Conservation (phyloP, 345 rosid genomes). For the Ceriops decandra region DNA sequence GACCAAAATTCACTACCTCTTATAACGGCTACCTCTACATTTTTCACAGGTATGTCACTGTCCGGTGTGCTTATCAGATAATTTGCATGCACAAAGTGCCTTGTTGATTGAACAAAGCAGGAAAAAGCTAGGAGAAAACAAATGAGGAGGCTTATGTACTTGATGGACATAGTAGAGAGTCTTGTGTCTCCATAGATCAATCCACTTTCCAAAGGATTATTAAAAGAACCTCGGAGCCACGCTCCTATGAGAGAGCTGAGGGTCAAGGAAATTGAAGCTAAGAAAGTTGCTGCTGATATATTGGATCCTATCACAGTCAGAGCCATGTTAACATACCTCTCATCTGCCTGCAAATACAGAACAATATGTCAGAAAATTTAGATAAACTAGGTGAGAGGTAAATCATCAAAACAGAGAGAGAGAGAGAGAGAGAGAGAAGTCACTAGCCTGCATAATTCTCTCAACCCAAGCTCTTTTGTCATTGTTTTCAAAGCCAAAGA, state of each 20-base stretch:
- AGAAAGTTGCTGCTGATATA: conserved; percentile 56
- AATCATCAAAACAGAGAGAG: background rate
- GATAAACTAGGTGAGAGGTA: background rate
- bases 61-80: conserved; percentile 58
- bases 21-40: conserved; percentile 39
- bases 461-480: conserved; percentile 78
- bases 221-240: conserved; percentile 58
- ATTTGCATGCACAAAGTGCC: conserved; percentile 59
- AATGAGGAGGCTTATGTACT: conserved; percentile 53
- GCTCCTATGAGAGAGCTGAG: conserved; percentile 78
- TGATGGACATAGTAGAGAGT: conserved; percentile 48
- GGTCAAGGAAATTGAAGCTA: conserved; percentile 56
- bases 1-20: conserved; percentile 79
- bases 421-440: conserved; percentile 1
- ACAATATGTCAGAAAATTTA: background rate
- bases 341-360: conserved; percentile 31
- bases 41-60: conserved; percentile 32
- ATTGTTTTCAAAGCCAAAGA: conserved; percentile 60
- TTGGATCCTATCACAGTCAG: conserved; percentile 49
- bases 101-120: conserved; percentile 65
- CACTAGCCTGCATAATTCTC: conserved; percentile 50
- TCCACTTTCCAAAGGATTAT: conserved; percentile 34
- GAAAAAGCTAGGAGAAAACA: conserved; percentile 66
- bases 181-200: conserved; percentile 60
- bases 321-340: conserved; percentile 27